Conservation (phyloP, 1,139 yeast species). For the Geotrichum citri-aurantii region DNA sequence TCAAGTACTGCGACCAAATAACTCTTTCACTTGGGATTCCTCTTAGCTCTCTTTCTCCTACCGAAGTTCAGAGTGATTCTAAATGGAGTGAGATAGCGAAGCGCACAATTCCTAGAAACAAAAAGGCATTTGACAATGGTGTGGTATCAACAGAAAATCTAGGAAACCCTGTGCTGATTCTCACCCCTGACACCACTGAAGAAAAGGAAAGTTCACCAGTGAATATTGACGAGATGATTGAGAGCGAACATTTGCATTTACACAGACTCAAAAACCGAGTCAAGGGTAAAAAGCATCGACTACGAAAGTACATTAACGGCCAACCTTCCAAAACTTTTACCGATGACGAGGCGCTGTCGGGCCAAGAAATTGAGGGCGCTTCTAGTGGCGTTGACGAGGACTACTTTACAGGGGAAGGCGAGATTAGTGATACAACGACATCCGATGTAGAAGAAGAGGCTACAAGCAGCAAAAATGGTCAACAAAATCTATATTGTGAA, state of each 20-base stretch:
- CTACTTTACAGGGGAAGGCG: slow-evolving; percentile 1
- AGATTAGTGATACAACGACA: slow-evolving; percentile 8
- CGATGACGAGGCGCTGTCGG: slow-evolving; percentile 1
- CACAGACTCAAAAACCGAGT: neutral
- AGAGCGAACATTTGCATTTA: neutral
- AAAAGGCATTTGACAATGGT: slow-evolving; percentile 12
- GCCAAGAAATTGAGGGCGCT: slow-evolving; percentile 5
- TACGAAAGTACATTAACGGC: slow-evolving; percentile 10
- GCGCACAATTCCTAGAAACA: slow-evolving; percentile 13
- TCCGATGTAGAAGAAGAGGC: slow-evolving; percentile 5
- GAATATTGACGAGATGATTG: slow-evolving; percentile 1
- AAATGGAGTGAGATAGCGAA: slow-evolving; percentile 17
- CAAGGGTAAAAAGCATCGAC: neutral
- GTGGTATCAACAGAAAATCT: neutral
- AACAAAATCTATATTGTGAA: neutral
- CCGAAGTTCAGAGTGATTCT: slow-evolving; percentile 18
- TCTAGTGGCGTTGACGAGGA: slow-evolving; percentile 6
- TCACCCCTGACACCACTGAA: neutral
- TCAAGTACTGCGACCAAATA: slow-evolving; percentile 1
- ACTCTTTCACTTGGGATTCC: slow-evolving; percentile 26
- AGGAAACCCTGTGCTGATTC: neutral
- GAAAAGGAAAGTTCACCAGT: neutral
- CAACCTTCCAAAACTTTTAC: slow-evolving; percentile 1
- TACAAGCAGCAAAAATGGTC: neutral
- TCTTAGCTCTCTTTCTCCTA: slow-evolving; percentile 22